These are phyloP conservation scores for Microdochium trichocladiopsis DNA, from an alignment of 2,329 filamentous ascomycete genomes.

Conservation along the genomic window DNA sequence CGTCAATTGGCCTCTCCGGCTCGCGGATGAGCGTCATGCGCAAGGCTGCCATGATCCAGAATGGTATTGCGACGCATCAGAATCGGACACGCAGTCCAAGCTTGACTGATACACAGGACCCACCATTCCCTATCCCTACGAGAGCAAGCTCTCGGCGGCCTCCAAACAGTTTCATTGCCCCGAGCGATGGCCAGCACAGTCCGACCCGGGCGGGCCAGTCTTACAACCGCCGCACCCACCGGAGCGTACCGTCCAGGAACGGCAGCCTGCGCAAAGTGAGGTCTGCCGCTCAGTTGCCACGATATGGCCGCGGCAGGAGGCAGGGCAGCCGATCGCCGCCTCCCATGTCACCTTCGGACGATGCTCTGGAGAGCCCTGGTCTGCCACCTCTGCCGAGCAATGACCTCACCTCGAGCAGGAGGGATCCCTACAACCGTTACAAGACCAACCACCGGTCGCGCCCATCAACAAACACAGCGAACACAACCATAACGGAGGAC, in stretches of 20 bases:
- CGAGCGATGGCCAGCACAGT: slow-evolving; percentile 68
- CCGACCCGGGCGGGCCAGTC: slow-evolving; percentile 56
- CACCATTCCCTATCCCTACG: slow-evolving; percentile 88
- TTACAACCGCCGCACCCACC: slow-evolving; percentile 46
- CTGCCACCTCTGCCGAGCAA: slow-evolving; percentile 69
- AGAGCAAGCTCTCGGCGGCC: slow-evolving; percentile 79
- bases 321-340: slow-evolving; percentile 55
- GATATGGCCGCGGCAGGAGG: slow-evolving; percentile 40
- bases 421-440: slow-evolving; percentile 34
- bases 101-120: slow-evolving; percentile 51
- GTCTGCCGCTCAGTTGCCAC: slow-evolving; percentile 69
- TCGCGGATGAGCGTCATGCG: slow-evolving; percentile 59
- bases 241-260: slow-evolving; percentile 41
- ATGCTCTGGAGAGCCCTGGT: slow-evolving; percentile 60
- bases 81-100: slow-evolving; percentile 59
- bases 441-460: slow-evolving; percentile 46
- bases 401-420: slow-evolving; percentile 58
- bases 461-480: slow-evolving; percentile 52
- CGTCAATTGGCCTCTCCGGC: slow-evolving; percentile 25
- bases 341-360: slow-evolving; percentile 60
- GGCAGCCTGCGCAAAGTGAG: slow-evolving; percentile 75
- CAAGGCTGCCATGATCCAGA: slow-evolving; percentile 74
- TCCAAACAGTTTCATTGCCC: slow-evolving; percentile 55
- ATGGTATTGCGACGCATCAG: slow-evolving; percentile 63
- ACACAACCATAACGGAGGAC: slow-evolving; percentile 41